Conservation (phyloP, 2,329 filamentous ascomycete genomes). For the Geosmithia morbida region DNA sequence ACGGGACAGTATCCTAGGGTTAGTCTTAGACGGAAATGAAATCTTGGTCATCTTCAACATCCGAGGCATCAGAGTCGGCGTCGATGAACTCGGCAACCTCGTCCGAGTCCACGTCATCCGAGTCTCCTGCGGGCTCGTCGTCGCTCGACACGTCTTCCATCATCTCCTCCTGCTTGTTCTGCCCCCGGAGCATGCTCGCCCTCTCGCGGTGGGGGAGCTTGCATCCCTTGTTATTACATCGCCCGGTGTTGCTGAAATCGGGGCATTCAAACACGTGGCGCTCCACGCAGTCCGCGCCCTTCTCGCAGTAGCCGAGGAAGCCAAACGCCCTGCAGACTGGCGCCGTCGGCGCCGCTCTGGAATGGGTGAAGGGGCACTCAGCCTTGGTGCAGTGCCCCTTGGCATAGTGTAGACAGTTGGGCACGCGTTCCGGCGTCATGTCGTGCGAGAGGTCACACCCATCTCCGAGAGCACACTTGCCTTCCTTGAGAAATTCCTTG, state of each 20-base stretch:
- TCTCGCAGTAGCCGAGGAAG: slow-evolving; percentile 75
- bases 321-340: slow-evolving; percentile 77
- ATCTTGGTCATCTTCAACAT: slow-evolving; percentile 43
- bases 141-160: slow-evolving; percentile 65
- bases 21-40: slow-evolving; percentile 31
- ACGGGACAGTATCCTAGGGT: not conserved
- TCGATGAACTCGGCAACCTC: slow-evolving; percentile 52
- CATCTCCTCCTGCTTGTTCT: slow-evolving; percentile 35
- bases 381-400: slow-evolving; percentile 80
- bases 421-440: slow-evolving; percentile 66
- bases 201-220: slow-evolving; percentile 77
- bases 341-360: slow-evolving; percentile 60
- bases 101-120: slow-evolving; percentile 70
- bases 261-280: slow-evolving; percentile 90
- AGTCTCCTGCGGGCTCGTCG: slow-evolving; percentile 31
- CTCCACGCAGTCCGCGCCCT: slow-evolving; percentile 61
- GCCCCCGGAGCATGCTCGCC: slow-evolving; percentile 64
- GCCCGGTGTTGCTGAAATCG: slow-evolving; percentile 82
- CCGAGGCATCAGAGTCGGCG: slow-evolving; percentile 36
- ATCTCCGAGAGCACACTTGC: slow-evolving; percentile 61
- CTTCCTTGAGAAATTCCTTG: slow-evolving; percentile 71
- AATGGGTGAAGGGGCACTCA: slow-evolving; percentile 75
- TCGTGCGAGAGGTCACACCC: slow-evolving; percentile 88
- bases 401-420: slow-evolving; percentile 79
- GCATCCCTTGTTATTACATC: slow-evolving; percentile 69